phyloP scores from a whole-genome alignment of 352 stramenopile species.

The Pythium insidiosum region DNA sequence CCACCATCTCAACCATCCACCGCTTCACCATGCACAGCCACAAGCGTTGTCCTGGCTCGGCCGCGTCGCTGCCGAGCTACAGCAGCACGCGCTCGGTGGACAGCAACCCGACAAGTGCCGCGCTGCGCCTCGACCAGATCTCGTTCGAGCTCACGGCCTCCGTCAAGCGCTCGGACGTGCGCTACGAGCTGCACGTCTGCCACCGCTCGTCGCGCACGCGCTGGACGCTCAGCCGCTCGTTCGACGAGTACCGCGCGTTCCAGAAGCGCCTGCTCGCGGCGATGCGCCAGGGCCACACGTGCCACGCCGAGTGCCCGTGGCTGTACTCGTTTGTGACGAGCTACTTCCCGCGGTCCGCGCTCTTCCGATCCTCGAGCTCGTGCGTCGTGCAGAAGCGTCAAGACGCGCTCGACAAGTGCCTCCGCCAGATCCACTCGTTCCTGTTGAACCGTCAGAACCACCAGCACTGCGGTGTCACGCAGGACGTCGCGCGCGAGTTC shows the following conservation, averaged over 20 bases:
- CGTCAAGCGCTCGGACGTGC: slow-evolving; percentile 29
- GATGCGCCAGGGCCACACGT: slow-evolving; percentile 16
- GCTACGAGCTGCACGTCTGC: slow-evolving; percentile 47
- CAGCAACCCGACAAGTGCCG: neutral
- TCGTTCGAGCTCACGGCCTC: slow-evolving; percentile 9
- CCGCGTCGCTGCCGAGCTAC: neutral
- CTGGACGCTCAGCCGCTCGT: slow-evolving; percentile 26
- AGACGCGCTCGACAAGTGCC: slow-evolving; percentile 20
- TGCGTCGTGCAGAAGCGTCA: slow-evolving; percentile 8
- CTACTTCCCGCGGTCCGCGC: slow-evolving; percentile 19
- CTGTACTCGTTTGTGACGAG: slow-evolving; percentile 17
- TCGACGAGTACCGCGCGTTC: slow-evolving; percentile 28
- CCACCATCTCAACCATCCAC: too few species aligned
- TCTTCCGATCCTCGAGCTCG: slow-evolving; percentile 11
- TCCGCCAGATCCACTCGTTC: slow-evolving; percentile 28
- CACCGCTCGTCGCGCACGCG: slow-evolving; percentile 13
- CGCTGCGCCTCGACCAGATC: slow-evolving; percentile 7
- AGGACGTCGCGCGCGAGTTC: slow-evolving; percentile 17
- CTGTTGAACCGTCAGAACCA: slow-evolving; percentile 23
- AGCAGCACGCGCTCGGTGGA: neutral
- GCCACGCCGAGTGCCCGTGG: slow-evolving; percentile 19
- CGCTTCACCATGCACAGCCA: slow-evolving; percentile 5
- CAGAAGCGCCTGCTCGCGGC: slow-evolving; percentile 9
- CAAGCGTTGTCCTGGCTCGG: neutral
- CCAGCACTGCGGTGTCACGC: slow-evolving; percentile 20